phyloP scores from a whole-genome alignment of 352 stramenopile genomes.

The Phytophthora agathidicida region DNA sequence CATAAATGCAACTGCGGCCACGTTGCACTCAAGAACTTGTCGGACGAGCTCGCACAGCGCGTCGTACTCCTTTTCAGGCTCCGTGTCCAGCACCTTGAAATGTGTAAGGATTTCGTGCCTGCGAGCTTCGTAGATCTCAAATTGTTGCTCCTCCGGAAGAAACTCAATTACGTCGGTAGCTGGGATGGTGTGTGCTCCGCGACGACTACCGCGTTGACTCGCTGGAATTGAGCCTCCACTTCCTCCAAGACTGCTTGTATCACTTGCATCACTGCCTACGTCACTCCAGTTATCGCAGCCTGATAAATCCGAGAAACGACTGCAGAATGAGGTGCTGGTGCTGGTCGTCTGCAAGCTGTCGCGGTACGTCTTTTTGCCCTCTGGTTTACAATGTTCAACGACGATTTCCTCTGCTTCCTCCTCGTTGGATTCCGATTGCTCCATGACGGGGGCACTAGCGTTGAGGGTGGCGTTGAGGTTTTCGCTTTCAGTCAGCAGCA shows the following conservation, averaged over 20 bases:
- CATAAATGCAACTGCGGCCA: slow-evolving; percentile 77
- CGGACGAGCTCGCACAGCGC: slow-evolving; percentile 75
- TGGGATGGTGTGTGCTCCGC: slow-evolving; percentile 2
- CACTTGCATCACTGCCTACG: slow-evolving; percentile 37
- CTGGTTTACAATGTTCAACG: slow-evolving; percentile 9
- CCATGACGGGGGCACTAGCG: slow-evolving; percentile 10
- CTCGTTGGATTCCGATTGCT: slow-evolving; percentile 8
- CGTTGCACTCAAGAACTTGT: slow-evolving; percentile 58
- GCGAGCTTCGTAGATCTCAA: slow-evolving; percentile 55
- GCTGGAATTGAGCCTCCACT: slow-evolving; percentile 14
- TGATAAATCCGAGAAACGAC: slow-evolving; percentile 51
- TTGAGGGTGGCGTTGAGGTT: slow-evolving; percentile 13
- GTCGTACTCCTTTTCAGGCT: slow-evolving; percentile 66
- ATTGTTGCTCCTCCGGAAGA: slow-evolving; percentile 45
- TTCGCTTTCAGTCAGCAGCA: slow-evolving; percentile 34
- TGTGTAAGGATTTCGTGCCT: slow-evolving; percentile 46
- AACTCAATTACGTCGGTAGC: slow-evolving; percentile 51
- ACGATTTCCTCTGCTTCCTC: slow-evolving; percentile 14
- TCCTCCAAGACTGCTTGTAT: slow-evolving; percentile 35
- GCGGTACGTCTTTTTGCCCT: slow-evolving; percentile 28
- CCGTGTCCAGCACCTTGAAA: slow-evolving; percentile 53
- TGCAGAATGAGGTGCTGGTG: slow-evolving; percentile 43
- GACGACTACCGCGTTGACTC: slow-evolving; percentile 25
- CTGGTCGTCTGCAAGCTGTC: slow-evolving; percentile 45
- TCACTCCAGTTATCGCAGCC: slow-evolving; percentile 42